phyloP scores from a whole-genome alignment of 768 basidiomycete species.

The Tylopilus subfusipes region DNA sequence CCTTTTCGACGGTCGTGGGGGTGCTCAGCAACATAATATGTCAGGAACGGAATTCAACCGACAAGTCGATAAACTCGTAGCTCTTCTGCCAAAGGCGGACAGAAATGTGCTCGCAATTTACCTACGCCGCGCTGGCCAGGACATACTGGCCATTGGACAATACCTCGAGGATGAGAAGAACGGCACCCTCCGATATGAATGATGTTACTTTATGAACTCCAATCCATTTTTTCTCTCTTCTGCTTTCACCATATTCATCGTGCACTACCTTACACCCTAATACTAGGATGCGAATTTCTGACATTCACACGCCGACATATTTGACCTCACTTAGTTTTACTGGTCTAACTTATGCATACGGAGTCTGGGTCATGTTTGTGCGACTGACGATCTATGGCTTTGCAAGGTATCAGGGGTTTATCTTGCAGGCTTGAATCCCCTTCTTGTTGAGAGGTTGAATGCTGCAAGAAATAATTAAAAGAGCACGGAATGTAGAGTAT shows the following conservation, averaged over 20 bases:
- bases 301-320: constrained; percentile 15
- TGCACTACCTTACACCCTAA: constrained; percentile 16
- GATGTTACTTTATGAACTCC: constrained; percentile 9
- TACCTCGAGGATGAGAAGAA: constrained; percentile 84
- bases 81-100: constrained; percentile 72
- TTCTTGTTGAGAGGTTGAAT: constrained; percentile 42
- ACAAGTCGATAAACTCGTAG: constrained; percentile 69
- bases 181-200: constrained; percentile 49
- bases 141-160: constrained; percentile 82
- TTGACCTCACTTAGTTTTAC: constrained; percentile 11
- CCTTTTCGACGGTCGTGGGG: constrained; percentile 26
- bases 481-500: background rate
- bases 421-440: constrained; percentile 47
- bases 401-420: constrained; percentile 4
- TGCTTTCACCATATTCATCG: constrained; percentile 11
- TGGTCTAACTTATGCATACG: constrained; percentile 16
- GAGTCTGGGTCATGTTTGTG: background rate
- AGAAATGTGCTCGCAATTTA: constrained; percentile 65
- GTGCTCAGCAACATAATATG: constrained; percentile 1
- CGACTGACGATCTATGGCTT: background rate
- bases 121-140: constrained; percentile 69
- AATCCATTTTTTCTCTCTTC: background rate
- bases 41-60: constrained; percentile 49
- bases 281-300: constrained; percentile 1
- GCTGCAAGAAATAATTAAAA: constrained; percentile 28